Base-by-base conservation (phyloP, 768 basidiomycete species). In the Russula ochroleuca region DNA sequence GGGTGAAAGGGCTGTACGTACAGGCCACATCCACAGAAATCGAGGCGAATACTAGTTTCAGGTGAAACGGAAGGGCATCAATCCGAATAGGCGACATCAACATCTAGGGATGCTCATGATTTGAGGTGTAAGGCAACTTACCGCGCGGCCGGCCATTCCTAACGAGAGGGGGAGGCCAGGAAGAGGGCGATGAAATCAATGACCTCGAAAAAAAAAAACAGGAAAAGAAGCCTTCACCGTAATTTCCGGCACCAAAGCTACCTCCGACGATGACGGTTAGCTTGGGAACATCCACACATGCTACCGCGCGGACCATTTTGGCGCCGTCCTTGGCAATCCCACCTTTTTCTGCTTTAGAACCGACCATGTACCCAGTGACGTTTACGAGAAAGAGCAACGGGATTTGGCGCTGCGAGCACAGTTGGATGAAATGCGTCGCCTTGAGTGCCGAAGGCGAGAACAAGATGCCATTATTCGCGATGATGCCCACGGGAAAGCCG, bases 21-120 rank as follows among this genome's bases (percentile, higher is more conserved):
- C 90, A 62, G 94, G 94, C 95, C 95, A 98, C 92, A 94, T 95
- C 91, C 92, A 98, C 57, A 98, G 75, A 81, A 98, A 97, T 64
- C 93, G 82, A 19, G 95, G 94, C 5, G 91, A 93, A 75, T 96
- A 98, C 86, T 94, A 50, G 50, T 63, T 63, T 59, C 51, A 63
- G 25, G 28, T 49, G 35, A 19, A 38, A 61, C 41, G 53, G 11
- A 47, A n/a, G 43, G 28, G 53, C 56, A 48, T 43, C 47, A 19
- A 25, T 33, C 54, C 45, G 13, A 40, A 51, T 53, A n/a, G 67
- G 56, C 54, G 40, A 54, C 45, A 60, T 49, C n/a, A 10, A n/a
- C 43, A 47, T 13, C 45, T 21, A 23, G 40, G 49, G 33, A 40
- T 23, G 37, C 5, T 28, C 25, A 65, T 63, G 23, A 57, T 54